Percentiles rank a stretch among this genome's conserved stretches.
Conservation (phyloP, 1,284 basidiomycete species). For the Fomitopsis betulina region DNA sequence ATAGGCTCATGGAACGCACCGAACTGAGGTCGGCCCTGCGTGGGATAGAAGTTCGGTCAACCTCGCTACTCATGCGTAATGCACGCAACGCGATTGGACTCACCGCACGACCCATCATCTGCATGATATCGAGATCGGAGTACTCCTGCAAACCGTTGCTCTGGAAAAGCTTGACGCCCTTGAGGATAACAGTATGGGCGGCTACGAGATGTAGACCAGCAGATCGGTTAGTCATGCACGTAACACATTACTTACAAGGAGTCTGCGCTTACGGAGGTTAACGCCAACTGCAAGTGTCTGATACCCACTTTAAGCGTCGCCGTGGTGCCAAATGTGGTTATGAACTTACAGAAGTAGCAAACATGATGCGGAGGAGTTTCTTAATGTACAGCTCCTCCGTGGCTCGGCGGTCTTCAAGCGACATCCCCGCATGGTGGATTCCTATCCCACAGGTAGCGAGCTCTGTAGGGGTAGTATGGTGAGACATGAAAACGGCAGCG, state of each 20-base stretch:
- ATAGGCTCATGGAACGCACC: conserved; percentile 39
- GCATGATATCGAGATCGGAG: conserved; percentile 78
- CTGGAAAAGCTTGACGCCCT: conserved; percentile 73
- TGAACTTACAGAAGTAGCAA: conserved; percentile 64
- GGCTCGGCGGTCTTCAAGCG: conserved; percentile 62
- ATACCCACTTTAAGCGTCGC: conserved; percentile 7
- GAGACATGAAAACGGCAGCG: background rate
- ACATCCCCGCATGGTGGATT: conserved; percentile 84
- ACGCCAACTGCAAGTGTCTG: conserved; percentile 87
- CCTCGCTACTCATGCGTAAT: background rate
- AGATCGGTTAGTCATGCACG: background rate
- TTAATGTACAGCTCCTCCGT: conserved; percentile 71
- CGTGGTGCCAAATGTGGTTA: background rate
- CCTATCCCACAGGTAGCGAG: conserved; percentile 68
- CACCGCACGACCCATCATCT: conserved; percentile 83
- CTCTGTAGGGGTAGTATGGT: conserved; percentile 38
- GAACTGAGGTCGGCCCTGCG: conserved; percentile 88
- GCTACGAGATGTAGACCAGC: conserved; percentile 35
- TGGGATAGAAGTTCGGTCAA: background rate
- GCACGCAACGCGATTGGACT: conserved; percentile 21
- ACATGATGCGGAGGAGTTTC: conserved; percentile 60
- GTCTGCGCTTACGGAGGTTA: conserved; percentile 64
- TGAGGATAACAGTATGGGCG: conserved; percentile 78
- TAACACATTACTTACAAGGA: background rate
- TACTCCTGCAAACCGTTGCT: conserved; percentile 66